A percentile compares a stretch with the other conserved stretches of the same genome.
phyloP scores from a whole-genome alignment of 352 stramenopile genomes.

The Phytophthora multivora region DNA sequence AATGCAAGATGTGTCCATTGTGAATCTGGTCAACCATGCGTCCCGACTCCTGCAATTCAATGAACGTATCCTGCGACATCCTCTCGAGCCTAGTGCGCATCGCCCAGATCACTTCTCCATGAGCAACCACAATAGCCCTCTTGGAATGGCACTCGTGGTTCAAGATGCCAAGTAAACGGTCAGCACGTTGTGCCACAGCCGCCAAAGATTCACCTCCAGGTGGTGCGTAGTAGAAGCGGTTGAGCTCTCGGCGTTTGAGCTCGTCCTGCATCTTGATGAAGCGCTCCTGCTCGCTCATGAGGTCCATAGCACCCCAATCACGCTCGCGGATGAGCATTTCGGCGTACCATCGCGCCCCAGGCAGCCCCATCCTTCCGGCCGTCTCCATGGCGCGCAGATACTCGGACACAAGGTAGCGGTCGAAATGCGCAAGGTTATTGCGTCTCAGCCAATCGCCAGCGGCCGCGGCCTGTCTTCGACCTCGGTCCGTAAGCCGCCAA shows the following conservation, averaged over 20 bases:
- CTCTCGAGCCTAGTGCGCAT: conserved; percentile 87
- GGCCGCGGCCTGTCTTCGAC: conserved; percentile 66
- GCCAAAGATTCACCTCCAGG: conserved; percentile 85
- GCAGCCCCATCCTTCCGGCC: conserved; percentile 74
- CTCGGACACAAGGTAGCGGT: conserved; percentile 88
- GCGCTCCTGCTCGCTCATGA: conserved; percentile 89
- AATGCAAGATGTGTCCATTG: conserved; percentile 90
- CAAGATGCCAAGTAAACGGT: conserved; percentile 76
- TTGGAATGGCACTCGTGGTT: conserved; percentile 84
- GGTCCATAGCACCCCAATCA: conserved; percentile 90
- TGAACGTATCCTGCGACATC: conserved; percentile 89
- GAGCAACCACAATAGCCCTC: conserved; percentile 83
- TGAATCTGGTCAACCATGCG: conserved; percentile 91
- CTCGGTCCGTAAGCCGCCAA: conserved; percentile 88
- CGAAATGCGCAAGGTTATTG: conserved; percentile 79
- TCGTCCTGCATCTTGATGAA: conserved; percentile 91
- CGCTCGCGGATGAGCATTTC: conserved; percentile 90
- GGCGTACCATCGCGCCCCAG: conserved; percentile 80
- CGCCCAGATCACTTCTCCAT: conserved; percentile 91
- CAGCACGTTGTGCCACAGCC: conserved; percentile 79
- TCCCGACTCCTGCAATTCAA: conserved; percentile 81
- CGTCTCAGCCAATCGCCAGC: conserved; percentile 84
- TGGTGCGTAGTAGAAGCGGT: conserved; percentile 89
- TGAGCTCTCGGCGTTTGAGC: conserved; percentile 77
- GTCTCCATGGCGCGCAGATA: conserved; percentile 90